These are phyloP conservation scores for Neurospora hispaniola DNA, from an alignment of 495 filamentous ascomycete species.

Conservation along the genomic window DNA sequence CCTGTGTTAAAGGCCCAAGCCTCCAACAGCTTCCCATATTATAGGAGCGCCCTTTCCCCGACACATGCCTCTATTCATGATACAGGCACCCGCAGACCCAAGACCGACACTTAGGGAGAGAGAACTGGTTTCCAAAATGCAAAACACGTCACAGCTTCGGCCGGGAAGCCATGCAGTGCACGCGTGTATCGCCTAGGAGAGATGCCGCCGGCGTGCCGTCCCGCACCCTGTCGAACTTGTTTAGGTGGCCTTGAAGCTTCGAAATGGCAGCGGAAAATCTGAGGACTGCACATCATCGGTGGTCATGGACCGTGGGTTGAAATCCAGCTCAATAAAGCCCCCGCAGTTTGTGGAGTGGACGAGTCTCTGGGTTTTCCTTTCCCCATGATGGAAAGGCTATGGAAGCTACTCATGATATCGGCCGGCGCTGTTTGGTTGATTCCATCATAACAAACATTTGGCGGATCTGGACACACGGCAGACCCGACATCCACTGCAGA, in stretches of 20 bases:
- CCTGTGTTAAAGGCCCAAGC: neutral
- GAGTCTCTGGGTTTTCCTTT: neutral
- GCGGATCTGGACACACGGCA: neutral
- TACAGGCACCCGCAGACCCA: neutral
- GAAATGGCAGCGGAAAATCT: neutral
- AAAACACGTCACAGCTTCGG: neutral
- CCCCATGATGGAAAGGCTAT: neutral
- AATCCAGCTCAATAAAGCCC: neutral
- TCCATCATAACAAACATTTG: neutral
- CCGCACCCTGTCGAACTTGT: neutral
- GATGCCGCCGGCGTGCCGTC: neutral
- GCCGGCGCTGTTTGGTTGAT: neutral
- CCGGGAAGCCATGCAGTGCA: neutral
- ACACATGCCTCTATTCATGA: neutral
- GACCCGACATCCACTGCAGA: neutral
- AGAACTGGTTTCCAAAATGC: neutral
- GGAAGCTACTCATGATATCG: neutral
- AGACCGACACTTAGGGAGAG: neutral
- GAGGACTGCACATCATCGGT: neutral
- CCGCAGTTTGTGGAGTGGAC: neutral
- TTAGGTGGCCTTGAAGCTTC: neutral
- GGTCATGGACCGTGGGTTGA: neutral
- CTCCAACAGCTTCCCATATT: neutral
- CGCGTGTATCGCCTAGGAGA: neutral
- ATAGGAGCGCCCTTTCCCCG: neutral